Percentiles rank a stretch among this genome's conserved stretches.
These are phyloP conservation scores for Tubosaeta sp. DNA, from an alignment of 768 basidiomycete genomes.

Conservation along the genomic window DNA sequence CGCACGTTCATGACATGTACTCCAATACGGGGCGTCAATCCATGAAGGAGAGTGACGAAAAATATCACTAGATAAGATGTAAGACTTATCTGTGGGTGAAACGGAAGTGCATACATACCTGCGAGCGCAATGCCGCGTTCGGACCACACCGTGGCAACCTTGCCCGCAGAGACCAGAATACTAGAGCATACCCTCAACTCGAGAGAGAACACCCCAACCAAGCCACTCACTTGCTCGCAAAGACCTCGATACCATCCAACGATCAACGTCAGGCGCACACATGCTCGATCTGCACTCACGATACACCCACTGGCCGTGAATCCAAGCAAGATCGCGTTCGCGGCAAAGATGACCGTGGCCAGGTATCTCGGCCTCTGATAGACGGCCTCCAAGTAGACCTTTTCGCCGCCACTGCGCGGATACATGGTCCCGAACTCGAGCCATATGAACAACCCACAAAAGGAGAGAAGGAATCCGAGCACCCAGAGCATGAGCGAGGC, in stretches of 20 bases:
- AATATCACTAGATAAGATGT: conserved; percentile 36
- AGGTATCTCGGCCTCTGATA: conserved; percentile 46
- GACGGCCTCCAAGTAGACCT: conserved; percentile 57
- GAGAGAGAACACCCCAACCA: not conserved
- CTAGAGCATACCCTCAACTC: conserved; percentile 20
- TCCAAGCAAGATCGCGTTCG: conserved; percentile 42
- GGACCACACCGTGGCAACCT: conserved; percentile 40
- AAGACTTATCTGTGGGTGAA: not conserved
- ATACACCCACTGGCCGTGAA: conserved; percentile 46
- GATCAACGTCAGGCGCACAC: not conserved
- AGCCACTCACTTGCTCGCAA: conserved; percentile 32
- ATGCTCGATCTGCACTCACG: conserved; percentile 28
- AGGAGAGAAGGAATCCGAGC: conserved; percentile 54
- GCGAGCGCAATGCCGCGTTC: conserved; percentile 57
- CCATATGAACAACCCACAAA: conserved; percentile 59
- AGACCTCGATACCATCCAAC: conserved; percentile 23
- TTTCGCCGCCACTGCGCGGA: conserved; percentile 58
- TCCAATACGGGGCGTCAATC: conserved; percentile 45
- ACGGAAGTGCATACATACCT: conserved; percentile 29
- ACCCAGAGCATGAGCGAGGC: conserved; percentile 64
- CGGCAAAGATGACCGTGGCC: conserved; percentile 46
- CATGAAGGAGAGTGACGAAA: conserved; percentile 48
- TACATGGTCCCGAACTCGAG: conserved; percentile 63
- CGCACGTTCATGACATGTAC: conserved; percentile 50
- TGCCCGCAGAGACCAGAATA: conserved; percentile 45